These are phyloP conservation scores for Nicotiana sylvestris DNA, from an alignment of 257 asterid genomes.

Conservation along the genomic window DNA sequence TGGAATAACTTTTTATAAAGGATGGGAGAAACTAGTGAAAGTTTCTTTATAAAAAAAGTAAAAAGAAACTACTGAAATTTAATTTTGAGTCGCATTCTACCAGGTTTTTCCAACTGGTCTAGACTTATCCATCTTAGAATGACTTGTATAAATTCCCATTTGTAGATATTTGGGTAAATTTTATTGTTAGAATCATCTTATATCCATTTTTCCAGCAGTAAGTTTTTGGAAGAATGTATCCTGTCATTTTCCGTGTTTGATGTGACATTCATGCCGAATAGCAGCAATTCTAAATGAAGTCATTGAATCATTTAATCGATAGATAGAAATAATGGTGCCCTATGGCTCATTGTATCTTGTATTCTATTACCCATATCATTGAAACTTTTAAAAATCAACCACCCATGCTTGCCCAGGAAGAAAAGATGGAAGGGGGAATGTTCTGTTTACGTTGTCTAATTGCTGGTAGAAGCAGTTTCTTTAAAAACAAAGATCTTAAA, in stretches of 20 bases:
- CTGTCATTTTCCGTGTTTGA: neutral
- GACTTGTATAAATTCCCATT: neutral
- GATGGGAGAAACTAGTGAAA: neutral
- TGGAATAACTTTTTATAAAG: neutral
- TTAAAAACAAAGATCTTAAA: too few relatives aligned
- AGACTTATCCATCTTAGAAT: neutral
- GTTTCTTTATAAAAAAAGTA: too few relatives aligned
- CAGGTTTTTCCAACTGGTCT: neutral
- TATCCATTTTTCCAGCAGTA: neutral
- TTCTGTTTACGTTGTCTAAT: neutral
- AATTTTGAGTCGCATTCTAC: neutral
- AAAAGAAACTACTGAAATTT: neutral
- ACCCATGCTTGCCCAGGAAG: neutral
- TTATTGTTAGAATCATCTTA: neutral
- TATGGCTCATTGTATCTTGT: neutral
- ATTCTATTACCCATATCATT: neutral
- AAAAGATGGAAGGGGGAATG: neutral
- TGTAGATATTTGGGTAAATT: neutral
- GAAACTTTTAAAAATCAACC: neutral
- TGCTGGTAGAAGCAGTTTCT: neutral
- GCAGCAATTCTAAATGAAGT: neutral
- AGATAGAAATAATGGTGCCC: neutral
- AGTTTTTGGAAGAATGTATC: neutral
- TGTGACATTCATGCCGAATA: neutral
- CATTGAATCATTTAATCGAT: neutral